These are phyloP conservation scores for Calonectria multiphialidica DNA, from an alignment of 2,329 filamentous ascomycete species.

Conservation along the genomic window DNA sequence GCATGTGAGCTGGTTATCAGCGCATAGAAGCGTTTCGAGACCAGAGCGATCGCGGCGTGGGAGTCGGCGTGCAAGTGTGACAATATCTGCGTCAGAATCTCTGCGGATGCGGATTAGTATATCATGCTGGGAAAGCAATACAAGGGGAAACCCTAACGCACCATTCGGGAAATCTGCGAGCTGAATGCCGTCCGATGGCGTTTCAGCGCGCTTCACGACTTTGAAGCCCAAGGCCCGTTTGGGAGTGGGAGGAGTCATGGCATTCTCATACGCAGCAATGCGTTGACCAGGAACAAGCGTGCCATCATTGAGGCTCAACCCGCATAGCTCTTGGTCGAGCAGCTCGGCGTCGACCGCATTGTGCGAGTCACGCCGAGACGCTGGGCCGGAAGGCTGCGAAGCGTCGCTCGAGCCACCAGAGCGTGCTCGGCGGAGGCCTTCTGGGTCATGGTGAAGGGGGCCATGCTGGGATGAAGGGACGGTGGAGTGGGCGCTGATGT, in stretches of 20 bases:
- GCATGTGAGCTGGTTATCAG: conserved; percentile 92
- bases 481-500: conserved; percentile 50
- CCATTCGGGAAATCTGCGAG: conserved; percentile 83
- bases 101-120: conserved; percentile 59
- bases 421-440: conserved; percentile 49
- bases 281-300: conserved; percentile 61
- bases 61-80: conserved; percentile 91
- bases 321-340: conserved; percentile 63
- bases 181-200: conserved; percentile 54
- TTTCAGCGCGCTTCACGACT: conserved; percentile 62
- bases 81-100: conserved; percentile 91
- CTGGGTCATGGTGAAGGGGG: conserved; percentile 59
- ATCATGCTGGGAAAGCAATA: not conserved
- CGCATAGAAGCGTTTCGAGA: conserved; percentile 88
- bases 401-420: conserved; percentile 49
- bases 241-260: conserved; percentile 60
- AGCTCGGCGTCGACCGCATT: conserved; percentile 54
- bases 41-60: conserved; percentile 83
- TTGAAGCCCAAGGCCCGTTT: conserved; percentile 67
- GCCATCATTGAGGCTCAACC: conserved; percentile 60
- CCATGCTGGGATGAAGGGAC: conserved; percentile 67
- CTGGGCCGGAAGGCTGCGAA: conserved; percentile 51
- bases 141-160: conserved; percentile 56
- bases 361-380: conserved; percentile 41
- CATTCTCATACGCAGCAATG: conserved; percentile 73